Conservation (phyloP, 2,329 filamentous ascomycete species). For the Botrytis byssoidea region DNA sequence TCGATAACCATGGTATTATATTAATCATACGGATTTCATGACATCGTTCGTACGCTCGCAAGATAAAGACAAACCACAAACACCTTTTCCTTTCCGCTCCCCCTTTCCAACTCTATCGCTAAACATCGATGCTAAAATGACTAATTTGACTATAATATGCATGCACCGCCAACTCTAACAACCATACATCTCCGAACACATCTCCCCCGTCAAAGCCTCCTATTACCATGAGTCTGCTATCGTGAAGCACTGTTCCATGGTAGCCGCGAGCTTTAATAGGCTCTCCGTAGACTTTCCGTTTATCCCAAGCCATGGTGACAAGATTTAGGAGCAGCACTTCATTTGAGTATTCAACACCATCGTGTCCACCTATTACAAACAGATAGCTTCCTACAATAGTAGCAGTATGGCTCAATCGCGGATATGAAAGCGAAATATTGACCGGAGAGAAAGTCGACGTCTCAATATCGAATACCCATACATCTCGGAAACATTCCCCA, state of each 20-base stretch:
- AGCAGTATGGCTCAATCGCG: slow-evolving; percentile 65
- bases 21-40: slow-evolving; percentile 18
- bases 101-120: slow-evolving; percentile 11
- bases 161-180: slow-evolving; percentile 67
- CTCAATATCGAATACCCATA: slow-evolving; percentile 71
- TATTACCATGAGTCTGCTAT: slow-evolving; percentile 62
- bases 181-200: slow-evolving; percentile 66
- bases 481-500: slow-evolving; percentile 69
- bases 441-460: slow-evolving; percentile 59
- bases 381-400: slow-evolving; percentile 69
- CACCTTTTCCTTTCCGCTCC: slow-evolving; percentile 18
- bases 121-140: slow-evolving; percentile 69
- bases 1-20: slow-evolving; percentile 19
- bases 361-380: slow-evolving; percentile 68
- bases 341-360: slow-evolving; percentile 67
- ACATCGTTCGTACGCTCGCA: slow-evolving; percentile 10
- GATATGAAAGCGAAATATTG: slow-evolving; percentile 58
- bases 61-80: slow-evolving; percentile 8
- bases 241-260: slow-evolving; percentile 64
- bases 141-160: slow-evolving; percentile 73
- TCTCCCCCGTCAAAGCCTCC: slow-evolving; percentile 67
- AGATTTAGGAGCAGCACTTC: slow-evolving; percentile 68
- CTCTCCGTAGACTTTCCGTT: slow-evolving; percentile 61
- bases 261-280: slow-evolving; percentile 64
- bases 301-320: slow-evolving; percentile 73